Evolutionary conservation across 495 filamentous ascomycete species (phyloP).

Genomic region (Cenococcum geophilum): DNA sequence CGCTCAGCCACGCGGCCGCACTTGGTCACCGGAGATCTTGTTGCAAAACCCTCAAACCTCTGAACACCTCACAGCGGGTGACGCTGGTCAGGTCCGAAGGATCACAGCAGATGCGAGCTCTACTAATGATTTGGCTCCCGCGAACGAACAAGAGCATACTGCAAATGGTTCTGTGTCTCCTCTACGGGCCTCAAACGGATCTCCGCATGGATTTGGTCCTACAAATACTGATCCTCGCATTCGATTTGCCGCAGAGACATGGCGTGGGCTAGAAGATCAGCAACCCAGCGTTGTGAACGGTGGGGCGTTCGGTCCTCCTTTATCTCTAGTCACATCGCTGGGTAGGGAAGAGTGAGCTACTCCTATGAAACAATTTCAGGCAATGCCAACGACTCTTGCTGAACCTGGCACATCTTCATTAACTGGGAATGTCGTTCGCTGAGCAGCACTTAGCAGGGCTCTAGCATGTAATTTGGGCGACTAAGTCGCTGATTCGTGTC

Average conservation of each 20-base stretch:
- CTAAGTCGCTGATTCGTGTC: too few species aligned
- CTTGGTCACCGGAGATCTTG: conserved; percentile 36
- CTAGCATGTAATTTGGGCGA: neutral
- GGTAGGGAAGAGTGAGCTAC: neutral
- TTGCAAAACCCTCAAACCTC: conserved; percentile 6
- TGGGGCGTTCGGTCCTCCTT: neutral
- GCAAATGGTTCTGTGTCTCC: too few species aligned
- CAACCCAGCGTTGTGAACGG: neutral
- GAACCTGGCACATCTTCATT: too few species aligned
- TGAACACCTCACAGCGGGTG: neutral
- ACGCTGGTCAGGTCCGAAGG: neutral
- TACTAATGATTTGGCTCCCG: conserved; percentile 1
- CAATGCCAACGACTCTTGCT: too few species aligned
- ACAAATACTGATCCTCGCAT: neutral
- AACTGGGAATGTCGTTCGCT: too few species aligned
- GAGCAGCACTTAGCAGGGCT: neutral
- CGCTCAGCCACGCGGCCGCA: conserved; percentile 50
- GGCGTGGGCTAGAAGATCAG: conserved; percentile 4
- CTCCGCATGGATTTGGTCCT: too few species aligned
- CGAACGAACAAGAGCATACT: neutral
- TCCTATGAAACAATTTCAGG: too few species aligned
- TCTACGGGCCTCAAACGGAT: too few species aligned
- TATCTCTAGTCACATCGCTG: neutral
- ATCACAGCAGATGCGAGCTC: neutral
- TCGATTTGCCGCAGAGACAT: conserved; percentile 23